These are phyloP conservation scores for Pleurotus tuoliensis DNA, from an alignment of 768 basidiomycete genomes.

Conservation along the genomic window DNA sequence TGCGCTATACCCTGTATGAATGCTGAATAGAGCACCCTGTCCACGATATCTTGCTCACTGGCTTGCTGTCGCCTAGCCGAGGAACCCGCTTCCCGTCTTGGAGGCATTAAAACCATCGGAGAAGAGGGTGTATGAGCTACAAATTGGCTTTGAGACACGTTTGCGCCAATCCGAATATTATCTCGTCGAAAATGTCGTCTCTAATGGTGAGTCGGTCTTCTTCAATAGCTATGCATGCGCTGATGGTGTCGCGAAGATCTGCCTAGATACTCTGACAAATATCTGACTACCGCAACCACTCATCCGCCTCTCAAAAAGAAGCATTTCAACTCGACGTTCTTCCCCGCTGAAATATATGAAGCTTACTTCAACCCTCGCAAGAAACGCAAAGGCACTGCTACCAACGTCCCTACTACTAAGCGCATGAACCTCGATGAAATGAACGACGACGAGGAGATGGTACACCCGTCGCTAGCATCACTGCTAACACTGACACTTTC, in stretches of 20 bases:
- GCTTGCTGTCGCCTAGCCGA: constrained; percentile 40
- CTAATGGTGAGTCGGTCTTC: constrained; percentile 36
- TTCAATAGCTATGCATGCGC: constrained; percentile 17
- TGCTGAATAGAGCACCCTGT: constrained; percentile 17
- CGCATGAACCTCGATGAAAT: constrained; percentile 66
- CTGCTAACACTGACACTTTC: too few relatives aligned
- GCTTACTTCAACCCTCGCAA: constrained; percentile 75
- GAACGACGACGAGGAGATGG: constrained; percentile 59
- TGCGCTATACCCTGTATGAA: constrained; percentile 76
- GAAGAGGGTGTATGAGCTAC: constrained; percentile 58
- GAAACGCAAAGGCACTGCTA: constrained; percentile 48
- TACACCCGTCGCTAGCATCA: too few relatives aligned
- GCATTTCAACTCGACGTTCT: constrained; percentile 72
- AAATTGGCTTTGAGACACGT: constrained; percentile 61
- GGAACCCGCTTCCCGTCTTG: constrained; percentile 60
- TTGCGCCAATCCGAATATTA: constrained; percentile 72
- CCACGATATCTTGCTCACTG: constrained; percentile 17
- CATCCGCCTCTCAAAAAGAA: constrained; percentile 67
- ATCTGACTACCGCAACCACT: constrained; percentile 54
- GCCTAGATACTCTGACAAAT: constrained; percentile 82
- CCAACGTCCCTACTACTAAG: constrained; percentile 28
- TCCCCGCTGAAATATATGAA: constrained; percentile 73
- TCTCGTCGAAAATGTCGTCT: constrained; percentile 66
- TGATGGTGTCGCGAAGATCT: constrained; percentile 43
- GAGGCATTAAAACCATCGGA: constrained; percentile 66